Conservation (phyloP, 1,284 basidiomycete genomes). For the Heterobasidion parviporum region DNA sequence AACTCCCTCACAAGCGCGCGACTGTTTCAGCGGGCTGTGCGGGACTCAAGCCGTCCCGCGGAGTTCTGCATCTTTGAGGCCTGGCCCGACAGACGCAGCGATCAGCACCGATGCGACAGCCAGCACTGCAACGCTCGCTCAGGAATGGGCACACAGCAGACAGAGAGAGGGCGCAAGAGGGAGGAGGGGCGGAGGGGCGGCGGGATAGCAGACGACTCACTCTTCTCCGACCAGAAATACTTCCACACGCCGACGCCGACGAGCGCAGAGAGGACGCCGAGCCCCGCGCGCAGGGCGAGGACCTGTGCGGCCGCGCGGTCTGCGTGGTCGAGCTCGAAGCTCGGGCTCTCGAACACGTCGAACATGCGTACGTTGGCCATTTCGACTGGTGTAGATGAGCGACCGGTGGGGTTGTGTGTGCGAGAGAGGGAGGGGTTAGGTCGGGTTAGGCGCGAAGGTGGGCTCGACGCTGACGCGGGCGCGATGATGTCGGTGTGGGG, state of each 20-base stretch:
- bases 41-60: not conserved
- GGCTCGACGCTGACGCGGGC: too few species aligned
- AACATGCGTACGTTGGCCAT: slow-evolving; percentile 10
- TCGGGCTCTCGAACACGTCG: slow-evolving; percentile 12
- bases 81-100: not conserved
- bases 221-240: slow-evolving; percentile 7
- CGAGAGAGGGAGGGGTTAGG: too few species aligned
- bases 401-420: too few species aligned
- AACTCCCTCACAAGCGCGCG: not conserved
- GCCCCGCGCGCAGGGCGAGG: slow-evolving; percentile 7
- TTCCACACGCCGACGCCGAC: slow-evolving; percentile 10
- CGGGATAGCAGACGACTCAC: slow-evolving; percentile 2
- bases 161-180: not conserved
- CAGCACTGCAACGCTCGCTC: not conserved
- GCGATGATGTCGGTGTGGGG: too few species aligned
- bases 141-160: not conserved
- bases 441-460: too few species aligned
- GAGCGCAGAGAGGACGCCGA: slow-evolving; percentile 8
- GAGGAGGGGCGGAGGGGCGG: not conserved
- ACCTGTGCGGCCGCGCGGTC: slow-evolving; percentile 5
- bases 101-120: not conserved
- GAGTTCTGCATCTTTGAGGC: not conserved
- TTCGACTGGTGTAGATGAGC: not conserved
- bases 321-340: slow-evolving; percentile 7
- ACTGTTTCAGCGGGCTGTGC: not conserved